Evolutionary conservation across 352 stramenopile species (phyloP), one percentile per base, ranked within the genome.

Genomic region (Pythium dissotocum): DNA sequence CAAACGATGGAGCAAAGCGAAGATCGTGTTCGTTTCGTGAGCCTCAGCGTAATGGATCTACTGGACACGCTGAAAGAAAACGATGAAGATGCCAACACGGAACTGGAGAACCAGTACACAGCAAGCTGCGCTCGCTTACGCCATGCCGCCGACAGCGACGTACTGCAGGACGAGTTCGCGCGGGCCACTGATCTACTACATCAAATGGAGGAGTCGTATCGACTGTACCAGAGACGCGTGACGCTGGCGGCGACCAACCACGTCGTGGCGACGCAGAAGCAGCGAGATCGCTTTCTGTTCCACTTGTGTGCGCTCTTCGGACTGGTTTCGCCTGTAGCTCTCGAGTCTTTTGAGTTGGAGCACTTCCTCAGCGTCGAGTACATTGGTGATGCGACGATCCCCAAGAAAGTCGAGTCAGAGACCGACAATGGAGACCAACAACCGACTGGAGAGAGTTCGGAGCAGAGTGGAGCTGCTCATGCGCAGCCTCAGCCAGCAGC

Each of bases 131-230:
- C 86, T 28, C 72, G 71, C 1, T 65, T 97, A 28, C 85, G 90
- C 18, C 90, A 97, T 59, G 85, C 90, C 2, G 81, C 89, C 0
- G 86, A 92, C 58, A 77, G 86, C 36, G 63, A 38, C 0, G 67
- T 83, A 18, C 71, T 97, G 14, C 75, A 90, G 21, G 53, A 61
- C 1, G 80, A 82, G 26, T 97, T 97, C 57, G 63, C 78, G 6
- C 67, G 58, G 0, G 82, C 78, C 1, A 79, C 81, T 0, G 65
- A 72, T 14, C 46, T 97, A 1, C 74, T 97, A 2, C 77, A 80
- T 26, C 28, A 74, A 14, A 87, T 97, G 38, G 91, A 97, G 69
- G 65, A 48, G 6, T 81, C 87, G 26, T 97, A 97, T 71, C 85
- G 91, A 12, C 58, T 76, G 13, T 95, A 93, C 69, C 84, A 89